A percentile compares a stretch with the other conserved stretches of the same genome.
These are phyloP conservation scores for Erysimum cheiranthoides DNA, from an alignment of 345 rosid genomes.

Conservation along the genomic window DNA sequence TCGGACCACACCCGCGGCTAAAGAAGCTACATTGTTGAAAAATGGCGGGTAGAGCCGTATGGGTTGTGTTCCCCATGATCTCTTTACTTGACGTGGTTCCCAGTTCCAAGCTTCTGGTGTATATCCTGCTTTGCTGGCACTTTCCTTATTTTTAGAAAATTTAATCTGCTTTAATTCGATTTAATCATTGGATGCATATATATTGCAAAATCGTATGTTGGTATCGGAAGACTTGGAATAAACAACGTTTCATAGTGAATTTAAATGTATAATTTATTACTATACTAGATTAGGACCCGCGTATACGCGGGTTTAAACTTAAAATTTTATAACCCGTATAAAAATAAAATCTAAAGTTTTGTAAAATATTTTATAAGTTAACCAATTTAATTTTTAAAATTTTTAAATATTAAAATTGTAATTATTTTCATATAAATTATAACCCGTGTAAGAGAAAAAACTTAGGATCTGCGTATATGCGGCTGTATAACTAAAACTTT, in stretches of 20 bases:
- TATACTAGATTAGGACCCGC: too few species aligned
- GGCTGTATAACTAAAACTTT: too few species aligned
- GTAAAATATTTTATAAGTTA: too few species aligned
- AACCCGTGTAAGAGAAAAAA: too few species aligned
- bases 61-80: background rate
- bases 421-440: too few species aligned
- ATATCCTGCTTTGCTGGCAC: background rate
- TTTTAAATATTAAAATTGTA: too few species aligned
- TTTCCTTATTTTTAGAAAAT: background rate
- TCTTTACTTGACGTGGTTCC: slow-evolving; percentile 26
- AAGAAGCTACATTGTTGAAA: slow-evolving; percentile 1
- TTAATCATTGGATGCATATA: background rate
- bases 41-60: slow-evolving; percentile 6
- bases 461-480: too few species aligned
- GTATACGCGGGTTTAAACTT: too few species aligned
- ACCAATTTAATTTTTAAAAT: too few species aligned
- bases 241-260: background rate
- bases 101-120: slow-evolving; percentile 17
- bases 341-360: too few species aligned
- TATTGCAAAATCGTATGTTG: background rate
- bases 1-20: slow-evolving; percentile 16
- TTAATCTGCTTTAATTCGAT: background rate
- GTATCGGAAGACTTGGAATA: background rate
- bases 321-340: too few species aligned
- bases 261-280: too few species aligned